A percentile compares a stretch with the other conserved stretches of the same genome.
Evolutionary conservation across 192 early-diverging fungal species (phyloP).

Genomic region (Coemansia erecta): DNA sequence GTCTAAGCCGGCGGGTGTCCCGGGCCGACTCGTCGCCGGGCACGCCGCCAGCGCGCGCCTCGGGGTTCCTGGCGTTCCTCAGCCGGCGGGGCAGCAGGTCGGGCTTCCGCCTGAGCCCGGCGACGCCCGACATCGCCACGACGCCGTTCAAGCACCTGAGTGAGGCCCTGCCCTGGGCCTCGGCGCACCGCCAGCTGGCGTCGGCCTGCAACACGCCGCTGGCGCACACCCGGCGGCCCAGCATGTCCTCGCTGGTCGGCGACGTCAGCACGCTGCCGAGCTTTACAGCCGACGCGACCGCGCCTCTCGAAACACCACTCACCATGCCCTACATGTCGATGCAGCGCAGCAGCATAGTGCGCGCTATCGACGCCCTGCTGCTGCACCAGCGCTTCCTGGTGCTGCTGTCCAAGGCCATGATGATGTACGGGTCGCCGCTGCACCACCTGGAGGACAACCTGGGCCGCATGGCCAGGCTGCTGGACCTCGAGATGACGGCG

Average conservation of each 20-base stretch:
- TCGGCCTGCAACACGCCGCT: slow-evolving; percentile 26
- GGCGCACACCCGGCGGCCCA: slow-evolving; percentile 29
- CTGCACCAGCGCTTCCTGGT: slow-evolving; percentile 65
- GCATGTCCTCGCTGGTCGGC: slow-evolving; percentile 25
- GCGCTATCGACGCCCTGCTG: slow-evolving; percentile 61
- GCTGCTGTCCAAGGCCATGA: slow-evolving; percentile 61
- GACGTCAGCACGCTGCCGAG: slow-evolving; percentile 39
- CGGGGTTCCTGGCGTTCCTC: background rate
- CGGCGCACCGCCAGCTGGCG: slow-evolving; percentile 33
- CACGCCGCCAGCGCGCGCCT: background rate
- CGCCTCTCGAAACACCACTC: background rate
- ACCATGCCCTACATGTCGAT: background rate
- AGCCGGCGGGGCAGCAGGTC: background rate
- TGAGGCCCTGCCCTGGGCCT: slow-evolving; percentile 40
- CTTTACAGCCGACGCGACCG: slow-evolving; percentile 12
- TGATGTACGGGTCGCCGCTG: slow-evolving; percentile 66
- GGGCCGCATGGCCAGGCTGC: slow-evolving; percentile 51
- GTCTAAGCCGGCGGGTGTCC: background rate
- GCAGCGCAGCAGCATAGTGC: slow-evolving; percentile 26
- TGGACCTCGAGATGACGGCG: slow-evolving; percentile 63
- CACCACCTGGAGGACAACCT: slow-evolving; percentile 67
- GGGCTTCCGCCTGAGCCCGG: background rate
- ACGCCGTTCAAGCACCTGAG: slow-evolving; percentile 47
- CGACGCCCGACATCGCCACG: background rate
- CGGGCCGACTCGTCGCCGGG: background rate